phyloP scores from a whole-genome alignment of 2,329 filamentous ascomycete species.

The Botrytis elliptica region DNA sequence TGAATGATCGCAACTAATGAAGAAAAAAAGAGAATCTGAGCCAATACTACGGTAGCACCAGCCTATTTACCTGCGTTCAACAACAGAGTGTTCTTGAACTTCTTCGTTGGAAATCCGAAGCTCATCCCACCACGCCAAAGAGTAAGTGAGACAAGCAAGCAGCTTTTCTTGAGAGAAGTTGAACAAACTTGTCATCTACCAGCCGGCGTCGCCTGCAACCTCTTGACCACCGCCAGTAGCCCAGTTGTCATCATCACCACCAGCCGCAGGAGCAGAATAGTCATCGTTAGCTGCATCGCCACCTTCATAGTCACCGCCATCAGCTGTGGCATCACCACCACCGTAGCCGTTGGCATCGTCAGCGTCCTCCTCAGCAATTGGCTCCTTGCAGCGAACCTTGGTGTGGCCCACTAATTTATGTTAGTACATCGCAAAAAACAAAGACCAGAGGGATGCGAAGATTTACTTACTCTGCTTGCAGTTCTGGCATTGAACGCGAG shows the following conservation, averaged over 20 bases:
- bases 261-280: conserved; percentile 9
- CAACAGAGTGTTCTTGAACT: neutral
- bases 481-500: conserved; percentile 58
- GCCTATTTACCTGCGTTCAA: neutral
- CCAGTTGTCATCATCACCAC: conserved; percentile 10
- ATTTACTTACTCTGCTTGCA: conserved; percentile 46
- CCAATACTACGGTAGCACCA: neutral
- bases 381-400: conserved; percentile 43
- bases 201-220: neutral
- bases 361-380: conserved; percentile 33
- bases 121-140: neutral
- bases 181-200: conserved; percentile 3
- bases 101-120: neutral
- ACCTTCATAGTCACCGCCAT: neutral
- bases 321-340: neutral
- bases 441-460: neutral
- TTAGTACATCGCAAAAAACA: conserved; percentile 4
- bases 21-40: neutral
- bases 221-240: conserved; percentile 4
- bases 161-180: neutral
- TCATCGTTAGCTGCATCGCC: conserved; percentile 2
- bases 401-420: conserved; percentile 41
- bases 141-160: neutral
- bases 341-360: conserved; percentile 16
- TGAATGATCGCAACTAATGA: conserved; percentile 5